A percentile compares a stretch with the other conserved stretches of the same genome.
These are phyloP conservation scores for Sclerotinia trifoliorum DNA, from an alignment of 2,329 filamentous ascomycete species.

Conservation along the genomic window DNA sequence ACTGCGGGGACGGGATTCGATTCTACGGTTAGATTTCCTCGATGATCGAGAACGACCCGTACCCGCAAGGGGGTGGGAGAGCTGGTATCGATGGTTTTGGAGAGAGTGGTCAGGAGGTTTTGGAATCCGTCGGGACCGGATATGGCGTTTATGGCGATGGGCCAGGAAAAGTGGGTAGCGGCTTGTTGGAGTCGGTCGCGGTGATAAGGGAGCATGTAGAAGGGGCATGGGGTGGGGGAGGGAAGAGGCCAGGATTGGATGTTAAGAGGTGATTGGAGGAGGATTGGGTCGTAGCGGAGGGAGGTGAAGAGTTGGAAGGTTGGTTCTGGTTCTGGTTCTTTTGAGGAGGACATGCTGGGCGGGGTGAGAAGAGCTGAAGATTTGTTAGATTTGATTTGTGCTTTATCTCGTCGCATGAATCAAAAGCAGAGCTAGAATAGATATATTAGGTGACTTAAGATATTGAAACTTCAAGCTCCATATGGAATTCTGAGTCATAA, in stretches of 20 bases:
- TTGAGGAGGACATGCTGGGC: not conserved
- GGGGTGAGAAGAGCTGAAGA: not conserved
- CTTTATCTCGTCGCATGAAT: not conserved
- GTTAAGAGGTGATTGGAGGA: constrained; percentile 43
- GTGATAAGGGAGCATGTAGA: constrained; percentile 80
- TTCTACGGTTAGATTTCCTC: constrained; percentile 50
- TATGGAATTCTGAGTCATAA: not conserved
- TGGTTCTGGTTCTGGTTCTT: not conserved
- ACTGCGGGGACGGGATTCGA: constrained; percentile 43
- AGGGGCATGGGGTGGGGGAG: constrained; percentile 51
- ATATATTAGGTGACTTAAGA: too few relatives aligned
- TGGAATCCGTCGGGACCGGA: constrained; percentile 48
- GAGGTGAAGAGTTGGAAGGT: constrained; percentile 66
- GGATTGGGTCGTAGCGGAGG: constrained; percentile 65
- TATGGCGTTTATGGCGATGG: constrained; percentile 38
- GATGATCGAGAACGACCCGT: constrained; percentile 52
- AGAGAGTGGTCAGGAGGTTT: constrained; percentile 45
- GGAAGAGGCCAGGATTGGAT: constrained; percentile 45
- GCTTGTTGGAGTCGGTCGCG: constrained; percentile 72
- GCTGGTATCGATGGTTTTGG: constrained; percentile 33
- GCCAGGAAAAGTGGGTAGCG: constrained; percentile 57
- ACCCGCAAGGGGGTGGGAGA: constrained; percentile 48
- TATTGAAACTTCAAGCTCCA: not conserved
- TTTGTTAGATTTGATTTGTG: not conserved
- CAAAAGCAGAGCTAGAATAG: not conserved